phyloP scores from a whole-genome alignment of 768 basidiomycete species.

The Trametes punicea region DNA sequence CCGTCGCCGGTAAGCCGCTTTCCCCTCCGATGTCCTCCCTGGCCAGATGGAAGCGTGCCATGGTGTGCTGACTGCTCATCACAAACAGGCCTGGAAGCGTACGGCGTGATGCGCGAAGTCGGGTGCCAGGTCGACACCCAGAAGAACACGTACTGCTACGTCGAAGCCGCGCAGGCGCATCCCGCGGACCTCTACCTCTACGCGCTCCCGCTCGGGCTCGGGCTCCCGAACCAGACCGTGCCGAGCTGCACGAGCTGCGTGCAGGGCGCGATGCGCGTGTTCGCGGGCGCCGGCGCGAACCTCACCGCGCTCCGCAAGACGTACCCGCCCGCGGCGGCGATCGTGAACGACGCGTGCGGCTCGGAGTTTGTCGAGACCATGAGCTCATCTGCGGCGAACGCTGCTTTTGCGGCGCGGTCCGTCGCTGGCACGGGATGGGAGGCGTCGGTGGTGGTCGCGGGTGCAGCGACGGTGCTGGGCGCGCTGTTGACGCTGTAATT shows the following conservation, averaged over 20 bases:
- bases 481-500: background rate
- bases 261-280: slow-evolving; percentile 53
- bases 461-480: background rate
- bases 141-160: slow-evolving; percentile 68
- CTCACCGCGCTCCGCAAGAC: slow-evolving; percentile 42
- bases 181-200: slow-evolving; percentile 75
- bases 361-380: slow-evolving; percentile 35
- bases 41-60: too few relatives aligned
- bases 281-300: slow-evolving; percentile 38
- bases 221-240: slow-evolving; percentile 45
- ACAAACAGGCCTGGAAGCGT: slow-evolving; percentile 56
- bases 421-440: background rate
- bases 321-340: slow-evolving; percentile 46
- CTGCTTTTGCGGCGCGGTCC: background rate
- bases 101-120: slow-evolving; percentile 53
- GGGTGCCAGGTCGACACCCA: slow-evolving; percentile 59
- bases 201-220: slow-evolving; percentile 56
- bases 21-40: too few relatives aligned
- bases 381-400: background rate
- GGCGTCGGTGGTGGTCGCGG: background rate
- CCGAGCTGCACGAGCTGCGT: slow-evolving; percentile 66
- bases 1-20: slow-evolving; percentile 51
- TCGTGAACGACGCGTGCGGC: slow-evolving; percentile 51
- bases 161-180: slow-evolving; percentile 56
- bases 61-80: background rate